Base-by-base conservation (phyloP, 345 rosid genomes). In the Salix purpurea region DNA sequence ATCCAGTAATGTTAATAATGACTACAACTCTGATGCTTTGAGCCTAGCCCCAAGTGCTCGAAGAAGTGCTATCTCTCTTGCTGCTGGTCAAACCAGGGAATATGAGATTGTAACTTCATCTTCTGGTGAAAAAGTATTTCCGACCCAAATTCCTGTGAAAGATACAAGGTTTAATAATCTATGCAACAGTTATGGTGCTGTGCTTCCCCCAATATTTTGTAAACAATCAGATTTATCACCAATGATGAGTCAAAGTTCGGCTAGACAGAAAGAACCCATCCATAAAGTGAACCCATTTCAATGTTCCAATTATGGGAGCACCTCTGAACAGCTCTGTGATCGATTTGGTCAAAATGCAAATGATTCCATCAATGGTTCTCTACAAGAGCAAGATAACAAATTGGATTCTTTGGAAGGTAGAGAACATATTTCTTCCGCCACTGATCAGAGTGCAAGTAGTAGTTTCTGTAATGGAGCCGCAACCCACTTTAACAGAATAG, bases 401-500 rank as follows among this genome's bases (percentile, higher is more conserved):
- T 69, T 79, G 65, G 84, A 86, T 64, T 73, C 83, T 39, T 7
- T 73, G 72, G 93, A 90, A 64, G 96, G 91, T 68, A 86, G 81
- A 70, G 90, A 89, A 72, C 83, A 79, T 75, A 67, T 85, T 69
- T 88, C 90, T 74, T 81, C 91, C 7, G 79, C 82, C 39, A 82
- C 89, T 13, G 91, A 91, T 74, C 90, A 87, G 81, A 90, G 95
- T 79, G 89, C 81, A 70, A 85, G 74, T 81, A 88, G 92, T 70
- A 89, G 91, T 76, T 88, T 86, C 79, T 88, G 89, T 74, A 88
- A 88, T 81, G 92, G 86, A 40, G 77, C 86, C 39, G 24, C 74
- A n/a, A 86, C 78, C 71, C 88, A 70, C 50, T 74, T 84, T 71
- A 86, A 84, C 73, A 79, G 62, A 28, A 10, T 78, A 71, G 90